Base-by-base conservation (phyloP, 2,329 filamentous ascomycete genomes). In the Trichoderma sp. region DNA sequence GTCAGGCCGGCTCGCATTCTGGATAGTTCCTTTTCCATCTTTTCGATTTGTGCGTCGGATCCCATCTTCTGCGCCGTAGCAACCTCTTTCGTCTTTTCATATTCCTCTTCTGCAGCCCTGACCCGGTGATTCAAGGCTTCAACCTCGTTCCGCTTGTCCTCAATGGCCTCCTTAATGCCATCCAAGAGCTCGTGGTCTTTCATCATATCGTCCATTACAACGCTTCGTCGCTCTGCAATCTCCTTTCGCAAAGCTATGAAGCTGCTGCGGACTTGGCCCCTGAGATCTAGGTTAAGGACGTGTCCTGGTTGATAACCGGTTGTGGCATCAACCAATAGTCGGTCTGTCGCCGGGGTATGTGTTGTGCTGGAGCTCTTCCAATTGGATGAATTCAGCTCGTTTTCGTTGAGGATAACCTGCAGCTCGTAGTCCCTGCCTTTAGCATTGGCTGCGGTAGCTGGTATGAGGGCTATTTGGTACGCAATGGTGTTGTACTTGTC, bases 21-120 rank as follows among this genome's bases (percentile, higher is more conserved):
- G 64, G 94, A 93, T n/a, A 99, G 87, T 83, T 99, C 95, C 85
- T 98, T 98, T 85, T 99, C 97, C 93, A 98, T 97, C 87, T 97
- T 97, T 85, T 99, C 97, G 80, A 99, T 98, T 83, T 98, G 96
- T 9, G 95, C 92, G 82, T 98, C 97, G 3, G 93, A 94, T 8
- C 92, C 93, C 82, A 96, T 91, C 85, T 97, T 97, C 83, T 98
- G 95, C 21, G 95, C 94, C 63, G 90, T 94, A 8, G 94, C 96
- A 76, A 90, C 85, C 87, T 98, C 97, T 82, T 96, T 96, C 24
- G 95, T 95, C 85, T 94, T 95, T 81, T 98, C 95, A 82, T 98
- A 97, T 82, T 98, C 95, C 81, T 97, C 94, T 83, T 97, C 94
- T 0, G 96, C 95, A 21, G 94, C 94, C 41, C 94, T 91, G 63